Conservation (phyloP, 2,329 filamentous ascomycete genomes). For the Verticillium nubilum region DNA sequence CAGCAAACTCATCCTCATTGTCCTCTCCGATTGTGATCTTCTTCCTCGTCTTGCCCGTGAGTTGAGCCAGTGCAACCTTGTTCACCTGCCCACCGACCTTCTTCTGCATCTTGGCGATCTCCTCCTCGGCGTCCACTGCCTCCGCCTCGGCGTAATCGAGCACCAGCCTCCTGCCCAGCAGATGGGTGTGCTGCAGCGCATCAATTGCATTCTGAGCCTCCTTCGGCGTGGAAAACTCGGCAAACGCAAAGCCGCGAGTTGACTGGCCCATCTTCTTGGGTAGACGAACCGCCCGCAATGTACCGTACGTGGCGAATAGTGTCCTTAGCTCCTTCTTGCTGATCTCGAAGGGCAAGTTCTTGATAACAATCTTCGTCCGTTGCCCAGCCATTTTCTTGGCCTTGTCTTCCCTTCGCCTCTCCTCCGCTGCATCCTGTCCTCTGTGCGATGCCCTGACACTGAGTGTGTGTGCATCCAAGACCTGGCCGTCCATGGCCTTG, state of each 20-base stretch:
- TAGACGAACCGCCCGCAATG: conserved; percentile 85
- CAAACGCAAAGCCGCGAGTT: conserved; percentile 92
- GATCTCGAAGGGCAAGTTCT: conserved; percentile 95
- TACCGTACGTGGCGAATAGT: conserved; percentile 84
- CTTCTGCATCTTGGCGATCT: conserved; percentile 94
- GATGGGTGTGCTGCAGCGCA: conserved; percentile 85
- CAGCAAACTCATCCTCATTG: conserved; percentile 46
- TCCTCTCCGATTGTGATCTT: conserved; percentile 83
- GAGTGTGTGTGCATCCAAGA: conserved; percentile 81
- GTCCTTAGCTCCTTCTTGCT: conserved; percentile 86
- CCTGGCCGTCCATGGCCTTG: conserved; percentile 80
- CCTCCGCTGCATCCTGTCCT: conserved; percentile 80
- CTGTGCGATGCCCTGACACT: conserved; percentile 83
- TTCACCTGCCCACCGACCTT: conserved; percentile 89
- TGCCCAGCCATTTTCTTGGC: conserved; percentile 73
- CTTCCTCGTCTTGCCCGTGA: conserved; percentile 76
- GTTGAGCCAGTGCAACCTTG: conserved; percentile 83
- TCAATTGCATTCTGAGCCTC: conserved; percentile 90
- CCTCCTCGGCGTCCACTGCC: conserved; percentile 84
- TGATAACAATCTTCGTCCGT: conserved; percentile 92
- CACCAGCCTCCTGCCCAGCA: conserved; percentile 83
- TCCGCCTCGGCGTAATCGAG: conserved; percentile 89
- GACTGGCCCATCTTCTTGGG: conserved; percentile 91
- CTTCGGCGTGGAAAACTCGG: conserved; percentile 85
- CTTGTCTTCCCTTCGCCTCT: conserved; percentile 75